phyloP scores from a whole-genome alignment of 2,329 filamentous ascomycete genomes.

The Neonectria hederae region DNA sequence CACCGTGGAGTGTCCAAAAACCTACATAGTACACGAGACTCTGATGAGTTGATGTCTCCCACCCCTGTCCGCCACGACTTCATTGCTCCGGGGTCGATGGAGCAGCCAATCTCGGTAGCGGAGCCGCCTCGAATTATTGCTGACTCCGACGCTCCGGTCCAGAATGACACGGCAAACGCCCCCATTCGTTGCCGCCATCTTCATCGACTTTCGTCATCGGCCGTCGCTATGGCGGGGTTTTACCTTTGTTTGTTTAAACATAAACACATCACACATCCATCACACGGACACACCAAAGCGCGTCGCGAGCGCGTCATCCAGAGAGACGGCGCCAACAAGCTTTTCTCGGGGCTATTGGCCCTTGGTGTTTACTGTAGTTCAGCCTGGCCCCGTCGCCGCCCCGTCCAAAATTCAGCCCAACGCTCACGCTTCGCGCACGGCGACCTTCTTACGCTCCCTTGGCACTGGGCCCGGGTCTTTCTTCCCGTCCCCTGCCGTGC shows the following conservation, averaged over 20 bases:
- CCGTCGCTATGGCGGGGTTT: constrained; percentile 20
- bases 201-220: constrained; percentile 30
- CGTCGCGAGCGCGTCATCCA: constrained; percentile 2
- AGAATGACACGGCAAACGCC: constrained; percentile 21
- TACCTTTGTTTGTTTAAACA: constrained; percentile 6
- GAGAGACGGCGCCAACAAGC: constrained; percentile 1
- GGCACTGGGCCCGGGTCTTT: background rate
- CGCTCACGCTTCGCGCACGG: background rate
- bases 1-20: background rate
- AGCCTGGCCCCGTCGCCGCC: constrained; percentile 5
- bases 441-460: background rate
- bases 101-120: constrained; percentile 37
- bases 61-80: background rate
- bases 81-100: constrained; percentile 18
- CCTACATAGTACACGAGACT: background rate
- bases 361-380: constrained; percentile 7
- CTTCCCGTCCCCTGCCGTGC: constrained; percentile 29
- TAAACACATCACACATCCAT: too few relatives aligned
- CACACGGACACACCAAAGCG: background rate
- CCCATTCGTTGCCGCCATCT: constrained; percentile 9
- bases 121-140: constrained; percentile 25
- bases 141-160: constrained; percentile 29
- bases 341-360: constrained; percentile 2
- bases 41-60: constrained; percentile 11
- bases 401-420: constrained; percentile 1